Conservation (phyloP, 192 early-diverging fungal species). For the Rhizophagus sp. region DNA sequence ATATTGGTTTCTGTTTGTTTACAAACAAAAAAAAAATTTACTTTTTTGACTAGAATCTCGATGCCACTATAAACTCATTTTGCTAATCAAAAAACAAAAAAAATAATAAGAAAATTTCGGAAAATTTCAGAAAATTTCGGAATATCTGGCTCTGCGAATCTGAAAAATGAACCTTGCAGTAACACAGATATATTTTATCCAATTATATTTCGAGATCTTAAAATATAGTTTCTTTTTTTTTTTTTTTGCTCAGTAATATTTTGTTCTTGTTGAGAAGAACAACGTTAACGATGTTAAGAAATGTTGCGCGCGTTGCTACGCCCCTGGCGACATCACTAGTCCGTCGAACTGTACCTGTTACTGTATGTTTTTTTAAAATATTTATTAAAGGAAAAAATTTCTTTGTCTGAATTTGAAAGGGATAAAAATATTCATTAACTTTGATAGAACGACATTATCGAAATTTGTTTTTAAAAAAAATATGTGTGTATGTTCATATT, state of each 20-base stretch:
- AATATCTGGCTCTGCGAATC: no score
- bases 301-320: conserved; percentile 13
- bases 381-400: neutral
- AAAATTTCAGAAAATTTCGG: no score
- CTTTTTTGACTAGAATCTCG: no score
- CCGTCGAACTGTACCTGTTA: neutral
- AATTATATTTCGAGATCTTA: neutral
- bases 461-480: neutral
- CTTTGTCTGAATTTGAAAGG: neutral
- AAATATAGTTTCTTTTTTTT: neutral
- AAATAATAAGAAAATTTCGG: no score
- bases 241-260: neutral
- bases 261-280: neutral
- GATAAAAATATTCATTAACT: neutral
- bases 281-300: conserved; percentile 18
- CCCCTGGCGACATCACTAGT: conserved; percentile 3
- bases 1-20: no score
- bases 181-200: neutral
- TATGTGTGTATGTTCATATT: neutral
- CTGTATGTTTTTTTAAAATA: conserved; percentile 9
- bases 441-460: neutral
- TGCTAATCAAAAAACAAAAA: no score
- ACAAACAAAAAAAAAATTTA: no score
- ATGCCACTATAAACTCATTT: no score
- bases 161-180: no score